phyloP scores from a whole-genome alignment of 169 alveolate species.

The Theileria parva region DNA sequence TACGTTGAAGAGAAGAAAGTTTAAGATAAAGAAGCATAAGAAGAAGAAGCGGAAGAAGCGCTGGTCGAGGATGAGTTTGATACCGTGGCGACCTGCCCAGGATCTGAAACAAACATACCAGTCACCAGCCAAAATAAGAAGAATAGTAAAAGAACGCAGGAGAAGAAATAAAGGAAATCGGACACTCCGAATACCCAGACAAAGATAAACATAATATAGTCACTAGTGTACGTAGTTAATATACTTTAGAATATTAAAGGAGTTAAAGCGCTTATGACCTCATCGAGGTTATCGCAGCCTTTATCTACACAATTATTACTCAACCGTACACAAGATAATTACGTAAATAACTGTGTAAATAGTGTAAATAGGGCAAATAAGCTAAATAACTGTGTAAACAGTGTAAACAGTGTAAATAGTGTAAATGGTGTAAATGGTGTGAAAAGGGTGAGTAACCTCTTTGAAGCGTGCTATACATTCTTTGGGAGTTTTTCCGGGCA shows the following conservation, averaged over 20 bases:
- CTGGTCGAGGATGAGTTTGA: slow-evolving; percentile 68
- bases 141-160: slow-evolving; percentile 73
- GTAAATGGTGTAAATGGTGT: background rate
- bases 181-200: slow-evolving; percentile 56
- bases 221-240: background rate
- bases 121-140: slow-evolving; percentile 68
- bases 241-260: background rate
- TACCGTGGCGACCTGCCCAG: slow-evolving; percentile 73
- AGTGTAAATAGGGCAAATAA: background rate
- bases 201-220: slow-evolving; percentile 33
- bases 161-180: slow-evolving; percentile 65
- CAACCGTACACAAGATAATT: background rate
- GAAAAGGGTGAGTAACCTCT: slow-evolving; percentile 14
- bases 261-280: background rate
- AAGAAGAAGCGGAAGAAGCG: slow-evolving; percentile 77
- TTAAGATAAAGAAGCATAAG: slow-evolving; percentile 77
- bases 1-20: slow-evolving; percentile 76
- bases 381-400: too few species aligned
- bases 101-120: slow-evolving; percentile 59
- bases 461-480: slow-evolving; percentile 73
- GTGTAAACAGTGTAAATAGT: too few species aligned
- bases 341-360: background rate
- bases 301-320: background rate
- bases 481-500: slow-evolving; percentile 71
- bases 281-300: slow-evolving; percentile 12